Conservation (phyloP, 1,139 yeast species). For the Saccharomyces uvarum region DNA sequence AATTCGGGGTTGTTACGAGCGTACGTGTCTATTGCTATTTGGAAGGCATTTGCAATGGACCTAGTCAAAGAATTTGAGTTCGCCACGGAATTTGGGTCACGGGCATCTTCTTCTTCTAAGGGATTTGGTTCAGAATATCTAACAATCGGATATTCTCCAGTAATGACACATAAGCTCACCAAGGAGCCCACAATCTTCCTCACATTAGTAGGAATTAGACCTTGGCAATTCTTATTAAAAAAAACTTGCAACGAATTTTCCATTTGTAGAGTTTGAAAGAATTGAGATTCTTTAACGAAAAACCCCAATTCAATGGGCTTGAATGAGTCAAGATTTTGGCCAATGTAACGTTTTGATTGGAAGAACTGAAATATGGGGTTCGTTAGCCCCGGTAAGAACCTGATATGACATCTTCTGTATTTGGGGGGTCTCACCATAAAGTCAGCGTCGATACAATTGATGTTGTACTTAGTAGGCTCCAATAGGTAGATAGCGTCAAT, state of each 20-base stretch:
- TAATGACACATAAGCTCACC: conserved; percentile 62
- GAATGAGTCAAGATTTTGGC: conserved; percentile 29
- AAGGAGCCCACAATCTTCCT: conserved; percentile 50
- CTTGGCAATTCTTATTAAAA: conserved; percentile 60
- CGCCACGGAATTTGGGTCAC: conserved; percentile 19
- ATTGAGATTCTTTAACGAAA: conserved; percentile 43
- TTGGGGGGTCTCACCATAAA: conserved; percentile 45
- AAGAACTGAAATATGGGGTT: conserved; percentile 25
- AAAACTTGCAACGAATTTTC: conserved; percentile 61
- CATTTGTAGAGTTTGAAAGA: conserved; percentile 36
- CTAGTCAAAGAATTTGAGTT: conserved; percentile 61
- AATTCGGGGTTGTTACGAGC: conserved; percentile 62
- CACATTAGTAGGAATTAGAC: conserved; percentile 53
- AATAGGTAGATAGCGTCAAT: conserved; percentile 56
- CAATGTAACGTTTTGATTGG: conserved; percentile 29
- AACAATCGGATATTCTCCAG: conserved; percentile 85
- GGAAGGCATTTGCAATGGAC: conserved; percentile 67
- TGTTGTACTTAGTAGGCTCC: conserved; percentile 45
- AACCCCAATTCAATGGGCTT: conserved; percentile 37
- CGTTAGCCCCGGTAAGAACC: conserved; percentile 48
- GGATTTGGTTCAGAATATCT: conserved; percentile 53
- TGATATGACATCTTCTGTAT: conserved; percentile 50
- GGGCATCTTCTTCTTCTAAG: conserved; percentile 31
- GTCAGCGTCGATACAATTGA: conserved; percentile 56
- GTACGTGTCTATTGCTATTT: conserved; percentile 63